A percentile compares a stretch with the other conserved stretches of the same genome.
These are phyloP conservation scores for Arabidopsis lyrata DNA, from an alignment of 441 rosid species.

Conservation along the genomic window DNA sequence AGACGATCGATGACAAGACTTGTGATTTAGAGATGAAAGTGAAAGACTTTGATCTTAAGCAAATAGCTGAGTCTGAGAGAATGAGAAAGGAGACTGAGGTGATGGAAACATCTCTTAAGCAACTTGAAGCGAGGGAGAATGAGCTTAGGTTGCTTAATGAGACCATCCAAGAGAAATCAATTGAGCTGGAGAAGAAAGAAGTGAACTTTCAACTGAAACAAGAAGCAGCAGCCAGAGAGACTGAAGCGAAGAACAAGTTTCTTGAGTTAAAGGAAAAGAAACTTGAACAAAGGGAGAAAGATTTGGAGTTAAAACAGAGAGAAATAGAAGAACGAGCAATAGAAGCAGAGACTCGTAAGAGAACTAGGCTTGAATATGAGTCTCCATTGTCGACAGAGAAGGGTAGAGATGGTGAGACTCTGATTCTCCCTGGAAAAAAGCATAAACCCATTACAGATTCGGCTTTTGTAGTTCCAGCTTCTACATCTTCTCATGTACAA, in stretches of 20 bases:
- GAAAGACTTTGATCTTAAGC: slow-evolving; percentile 14
- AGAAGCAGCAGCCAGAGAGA: neutral
- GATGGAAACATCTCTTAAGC: neutral
- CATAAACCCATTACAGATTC: neutral
- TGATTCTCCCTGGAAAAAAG: neutral
- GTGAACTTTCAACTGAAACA: neutral
- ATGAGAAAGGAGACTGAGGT: neutral
- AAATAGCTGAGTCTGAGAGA: neutral
- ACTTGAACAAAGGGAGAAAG: slow-evolving; percentile 25
- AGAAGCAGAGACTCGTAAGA: slow-evolving; percentile 3
- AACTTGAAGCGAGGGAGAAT: slow-evolving; percentile 30
- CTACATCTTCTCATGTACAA: neutral
- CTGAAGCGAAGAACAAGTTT: neutral
- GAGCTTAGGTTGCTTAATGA: slow-evolving; percentile 15
- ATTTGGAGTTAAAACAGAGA: neutral
- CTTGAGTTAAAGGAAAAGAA: slow-evolving; percentile 9
- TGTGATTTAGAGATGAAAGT: slow-evolving; percentile 1
- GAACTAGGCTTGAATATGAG: slow-evolving; percentile 2
- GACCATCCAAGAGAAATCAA: neutral
- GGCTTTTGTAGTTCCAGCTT: neutral
- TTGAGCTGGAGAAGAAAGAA: slow-evolving; percentile 18
- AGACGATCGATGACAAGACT: neutral
- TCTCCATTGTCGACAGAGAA: neutral
- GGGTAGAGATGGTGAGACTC: slow-evolving; percentile 5
- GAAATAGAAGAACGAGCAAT: neutral